Evolutionary conservation across 495 filamentous ascomycete genomes (phyloP), one percentile per base, ranked within the genome.

Genomic region (Aspergillus cristatus): DNA sequence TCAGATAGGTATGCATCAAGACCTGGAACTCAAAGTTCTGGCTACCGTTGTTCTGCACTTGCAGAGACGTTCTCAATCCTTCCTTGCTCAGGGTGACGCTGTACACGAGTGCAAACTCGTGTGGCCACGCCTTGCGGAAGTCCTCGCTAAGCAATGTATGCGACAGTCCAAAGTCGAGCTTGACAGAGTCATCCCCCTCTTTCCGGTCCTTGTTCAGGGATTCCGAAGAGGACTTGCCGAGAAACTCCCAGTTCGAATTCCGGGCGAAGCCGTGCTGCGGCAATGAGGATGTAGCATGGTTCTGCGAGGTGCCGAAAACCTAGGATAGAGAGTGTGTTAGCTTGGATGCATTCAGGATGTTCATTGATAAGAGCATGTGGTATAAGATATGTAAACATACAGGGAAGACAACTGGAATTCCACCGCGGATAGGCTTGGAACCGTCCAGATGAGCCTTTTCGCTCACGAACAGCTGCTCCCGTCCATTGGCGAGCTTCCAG

Each of bases 201-300:
- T 45, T 51, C 15, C 32, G 36, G 37, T 41, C 45, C 16, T 32
- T 54, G 33, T 58, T 70, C 71, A 40, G 68, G 63, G 69, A 86
- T 76, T 71, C 87, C 67, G 50, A 93, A 55, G 71, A 82, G 0
- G 70, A 72, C 50, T 77, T 77, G 42, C 75, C 75, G 24, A 79
- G 58, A 37, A 76, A 76, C 43, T 79, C 74, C 75, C 75, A 79
- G 32, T 63, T 71, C 32, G 81, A 84, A 45, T 75, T 89, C 37
- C 93, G 86, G 16, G 93, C 93, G 62, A 99, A 95, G 46, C 93
- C 93, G 64, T 99, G 93, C 60, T 96, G 90, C 10, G 90, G 82
- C 12, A 99, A 80, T 17, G 68, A 54, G 20, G 72, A 72, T 18
- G 85, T 88, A 6, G 78, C 70, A 33, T 83, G 75, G 55, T 86